Conservation (phyloP, 108 stramenopile species). For the Cylindrotheca closterium region DNA sequence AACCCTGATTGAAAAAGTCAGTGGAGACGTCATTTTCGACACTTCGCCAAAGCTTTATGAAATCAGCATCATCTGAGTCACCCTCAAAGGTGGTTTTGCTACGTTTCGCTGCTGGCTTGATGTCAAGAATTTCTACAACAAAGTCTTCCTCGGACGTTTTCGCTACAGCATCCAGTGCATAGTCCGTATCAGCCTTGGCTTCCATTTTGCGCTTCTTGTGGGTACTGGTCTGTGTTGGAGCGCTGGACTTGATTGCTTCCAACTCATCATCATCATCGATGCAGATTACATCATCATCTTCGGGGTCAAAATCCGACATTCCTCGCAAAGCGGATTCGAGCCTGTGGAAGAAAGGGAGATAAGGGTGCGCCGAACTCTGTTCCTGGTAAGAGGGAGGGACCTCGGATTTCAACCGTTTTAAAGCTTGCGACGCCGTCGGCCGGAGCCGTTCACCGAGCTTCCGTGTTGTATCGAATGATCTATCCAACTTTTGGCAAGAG, state of each 20-base stretch:
- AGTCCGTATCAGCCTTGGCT: background rate
- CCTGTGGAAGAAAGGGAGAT: slow-evolving; percentile 87
- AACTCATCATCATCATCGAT: slow-evolving; percentile 72
- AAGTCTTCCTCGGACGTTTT: slow-evolving; percentile 23
- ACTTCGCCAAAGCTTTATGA: slow-evolving; percentile 21
- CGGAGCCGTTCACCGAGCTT: slow-evolving; percentile 62
- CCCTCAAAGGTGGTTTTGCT: background rate
- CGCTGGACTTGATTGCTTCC: slow-evolving; percentile 36
- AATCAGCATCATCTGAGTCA: slow-evolving; percentile 16
- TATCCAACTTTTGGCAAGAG: slow-evolving; percentile 56
- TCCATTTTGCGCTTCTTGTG: slow-evolving; percentile 3
- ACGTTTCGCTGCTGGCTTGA: slow-evolving; percentile 4
- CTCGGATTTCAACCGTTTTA: slow-evolving; percentile 65
- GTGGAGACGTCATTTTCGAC: slow-evolving; percentile 16
- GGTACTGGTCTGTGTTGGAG: slow-evolving; percentile 4
- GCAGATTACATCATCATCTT: slow-evolving; percentile 85
- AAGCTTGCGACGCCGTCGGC: slow-evolving; percentile 61
- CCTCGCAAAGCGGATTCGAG: slow-evolving; percentile 75
- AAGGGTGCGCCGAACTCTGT: slow-evolving; percentile 81
- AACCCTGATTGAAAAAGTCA: slow-evolving; percentile 20
- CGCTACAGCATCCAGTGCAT: background rate
- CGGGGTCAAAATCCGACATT: slow-evolving; percentile 82
- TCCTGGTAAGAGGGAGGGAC: slow-evolving; percentile 88
- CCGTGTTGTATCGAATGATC: slow-evolving; percentile 43
- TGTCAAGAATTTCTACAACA: slow-evolving; percentile 40